These are phyloP conservation scores for Nakaseomyces bracarensis DNA, from an alignment of 1,139 yeast genomes.

Conservation along the genomic window DNA sequence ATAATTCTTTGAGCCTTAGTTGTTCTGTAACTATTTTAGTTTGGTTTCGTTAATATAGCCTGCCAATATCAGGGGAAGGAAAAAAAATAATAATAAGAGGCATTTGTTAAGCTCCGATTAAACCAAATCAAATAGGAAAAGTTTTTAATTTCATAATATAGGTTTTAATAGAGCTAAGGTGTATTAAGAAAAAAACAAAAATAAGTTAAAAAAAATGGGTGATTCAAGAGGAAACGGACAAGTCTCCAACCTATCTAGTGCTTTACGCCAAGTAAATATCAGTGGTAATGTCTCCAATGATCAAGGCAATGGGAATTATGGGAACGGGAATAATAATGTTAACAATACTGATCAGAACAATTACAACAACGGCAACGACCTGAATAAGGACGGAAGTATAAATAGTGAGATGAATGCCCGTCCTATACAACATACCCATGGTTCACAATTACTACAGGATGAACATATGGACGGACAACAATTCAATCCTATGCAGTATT, in stretches of 20 bases:
- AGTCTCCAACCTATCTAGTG: constrained; percentile 29
- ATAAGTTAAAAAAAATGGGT: background rate
- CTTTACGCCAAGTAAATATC: constrained; percentile 28
- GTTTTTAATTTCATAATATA: no score
- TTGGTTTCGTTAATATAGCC: no score
- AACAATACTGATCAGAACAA: constrained; percentile 12
- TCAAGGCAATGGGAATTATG: constrained; percentile 9
- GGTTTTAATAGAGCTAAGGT: no score
- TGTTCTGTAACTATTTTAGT: no score
- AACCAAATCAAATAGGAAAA: no score
- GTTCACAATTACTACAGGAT: constrained; percentile 14
- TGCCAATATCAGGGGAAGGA: no score
- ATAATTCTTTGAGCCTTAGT: no score
- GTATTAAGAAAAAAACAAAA: background rate
- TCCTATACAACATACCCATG: constrained; percentile 6
- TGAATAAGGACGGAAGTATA: constrained; percentile 17
- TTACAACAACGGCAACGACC: constrained; percentile 17
- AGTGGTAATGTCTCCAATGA: constrained; percentile 2
- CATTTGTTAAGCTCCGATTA: no score
- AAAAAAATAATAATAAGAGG: no score
- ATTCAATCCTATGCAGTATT: constrained; percentile 19
- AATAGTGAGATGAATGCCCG: constrained; percentile 12
- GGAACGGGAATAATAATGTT: constrained; percentile 11
- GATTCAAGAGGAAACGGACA: constrained; percentile 1
- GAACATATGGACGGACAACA: constrained; percentile 13